Evolutionary conservation across 176 grass and related monocot genomes (phyloP), one percentile per base, ranked within the genome.

Genomic region (Chloris gayana): DNA sequence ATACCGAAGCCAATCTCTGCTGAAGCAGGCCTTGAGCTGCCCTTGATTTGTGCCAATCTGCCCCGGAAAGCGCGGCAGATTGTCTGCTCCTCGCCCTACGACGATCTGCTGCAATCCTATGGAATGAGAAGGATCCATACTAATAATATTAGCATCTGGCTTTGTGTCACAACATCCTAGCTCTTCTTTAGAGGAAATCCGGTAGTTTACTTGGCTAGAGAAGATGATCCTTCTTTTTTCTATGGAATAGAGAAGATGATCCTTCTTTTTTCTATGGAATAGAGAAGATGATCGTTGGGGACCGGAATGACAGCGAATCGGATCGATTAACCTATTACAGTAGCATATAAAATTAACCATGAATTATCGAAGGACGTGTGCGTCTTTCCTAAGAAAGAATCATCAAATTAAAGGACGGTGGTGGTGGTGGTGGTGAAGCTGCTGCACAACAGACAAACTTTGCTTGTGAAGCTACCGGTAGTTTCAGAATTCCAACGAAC

Each of bases 1-100:
- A 19, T 21, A 53, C 56, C n/a, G 56, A 25, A 61, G 58, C 25
- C 58, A 29, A 61, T 51, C 56, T 76, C 24, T 63, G 29, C 37
- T 45, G n/a, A 32, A 32, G 14, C 21, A 68, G 34, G 3, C 6
- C 35, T 66, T 46, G 57, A 78, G 70, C 56, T 78, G 41, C 76
- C 89, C 84, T 80, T 87, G 57, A 87, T 91, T 84, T 80, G 46
- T 76, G 84, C 64, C 63, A 79, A 83, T 90, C 69, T 80, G 88
- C 76, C 75, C 76, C 46, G 75, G 76, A 89, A 89, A 82, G 83
- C 31, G 21, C 72, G 87, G 78, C 67, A 85, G 65, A 79, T n/a
- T 39, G 57, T 33, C 83, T 4, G 24, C 69, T 38, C 60, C 15
- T 57, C 21, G 8, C 58, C 38, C 38, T 70, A 51, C 15, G 75